A percentile compares a stretch with the other conserved stretches of the same genome.
Conservation (phyloP, 352 stramenopile genomes). For the Phytophthora idaei region DNA sequence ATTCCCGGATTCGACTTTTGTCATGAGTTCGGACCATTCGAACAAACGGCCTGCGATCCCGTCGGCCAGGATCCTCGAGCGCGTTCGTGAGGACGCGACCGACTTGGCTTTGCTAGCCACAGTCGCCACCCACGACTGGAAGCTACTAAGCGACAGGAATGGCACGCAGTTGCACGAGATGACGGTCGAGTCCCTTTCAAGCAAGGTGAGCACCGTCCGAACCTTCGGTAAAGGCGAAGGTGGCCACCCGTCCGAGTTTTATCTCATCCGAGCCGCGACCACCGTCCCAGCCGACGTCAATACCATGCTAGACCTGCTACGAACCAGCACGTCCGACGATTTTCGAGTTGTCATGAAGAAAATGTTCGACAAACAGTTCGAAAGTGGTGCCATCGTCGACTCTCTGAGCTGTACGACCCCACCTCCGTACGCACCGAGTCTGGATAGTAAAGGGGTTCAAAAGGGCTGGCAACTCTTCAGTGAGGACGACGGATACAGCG, state of each 20-base stretch:
- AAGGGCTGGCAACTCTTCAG: conserved; percentile 39
- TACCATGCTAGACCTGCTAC: conserved; percentile 45
- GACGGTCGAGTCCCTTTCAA: conserved; percentile 48
- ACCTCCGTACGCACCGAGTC: conserved; percentile 29
- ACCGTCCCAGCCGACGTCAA: conserved; percentile 49
- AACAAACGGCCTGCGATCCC: conserved; percentile 21
- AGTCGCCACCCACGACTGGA: conserved; percentile 48
- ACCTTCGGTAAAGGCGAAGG: conserved; percentile 46
- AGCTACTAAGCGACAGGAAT: conserved; percentile 57
- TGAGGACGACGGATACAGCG: conserved; percentile 61
- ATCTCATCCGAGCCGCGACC: conserved; percentile 59
- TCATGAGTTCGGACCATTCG: conserved; percentile 16
- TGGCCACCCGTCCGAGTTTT: conserved; percentile 58
- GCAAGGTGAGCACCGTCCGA: conserved; percentile 38
- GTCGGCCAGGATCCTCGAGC: conserved; percentile 54
- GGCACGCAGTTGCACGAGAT: conserved; percentile 59
- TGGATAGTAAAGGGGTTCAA: conserved; percentile 6
- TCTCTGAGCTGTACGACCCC: conserved; percentile 53
- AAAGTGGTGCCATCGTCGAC: conserved; percentile 50
- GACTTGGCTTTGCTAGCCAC: conserved; percentile 61
- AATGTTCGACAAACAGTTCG: conserved; percentile 59
- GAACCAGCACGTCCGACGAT: conserved; percentile 40
- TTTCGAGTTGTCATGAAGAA: conserved; percentile 56
- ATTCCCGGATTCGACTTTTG: no score
- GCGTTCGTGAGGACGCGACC: conserved; percentile 48